Percentiles rank a stretch among this genome's conserved stretches.
phyloP scores from a whole-genome alignment of 2,329 filamentous ascomycete genomes.

The Echinosphaeria canescens region DNA sequence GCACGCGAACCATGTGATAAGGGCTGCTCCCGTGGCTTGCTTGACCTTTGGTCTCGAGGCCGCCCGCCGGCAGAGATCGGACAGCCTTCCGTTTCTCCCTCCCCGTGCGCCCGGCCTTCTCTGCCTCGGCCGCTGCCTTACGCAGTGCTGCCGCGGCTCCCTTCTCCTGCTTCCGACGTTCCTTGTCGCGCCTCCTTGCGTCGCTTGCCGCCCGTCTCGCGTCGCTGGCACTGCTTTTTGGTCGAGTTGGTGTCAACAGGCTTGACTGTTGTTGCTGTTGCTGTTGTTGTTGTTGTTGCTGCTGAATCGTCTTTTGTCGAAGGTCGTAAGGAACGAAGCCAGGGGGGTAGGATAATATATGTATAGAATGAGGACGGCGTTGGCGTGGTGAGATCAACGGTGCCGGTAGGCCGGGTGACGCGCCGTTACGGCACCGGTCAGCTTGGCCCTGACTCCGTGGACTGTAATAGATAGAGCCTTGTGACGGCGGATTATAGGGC shows the following conservation, averaged over 20 bases:
- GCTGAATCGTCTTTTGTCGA: constrained; percentile 9
- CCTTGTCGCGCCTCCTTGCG: too few relatives aligned
- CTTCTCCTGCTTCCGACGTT: neutral
- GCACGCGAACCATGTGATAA: too few relatives aligned
- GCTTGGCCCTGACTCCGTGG: constrained; percentile 6
- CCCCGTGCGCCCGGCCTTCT: neutral
- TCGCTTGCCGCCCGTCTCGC: too few relatives aligned
- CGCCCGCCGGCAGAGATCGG: too few relatives aligned
- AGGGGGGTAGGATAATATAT: constrained; percentile 24
- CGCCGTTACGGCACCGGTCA: constrained; percentile 5
- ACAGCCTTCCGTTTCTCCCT: too few relatives aligned
- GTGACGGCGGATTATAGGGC: constrained; percentile 5
- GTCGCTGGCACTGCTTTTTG: too few relatives aligned
- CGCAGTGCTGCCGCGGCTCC: neutral
- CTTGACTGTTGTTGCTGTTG: too few relatives aligned
- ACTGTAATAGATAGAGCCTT: constrained; percentile 9
- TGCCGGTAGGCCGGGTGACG: constrained; percentile 10
- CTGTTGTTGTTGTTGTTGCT: neutral
- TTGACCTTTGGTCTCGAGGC: too few relatives aligned
- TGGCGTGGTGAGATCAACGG: constrained; percentile 24
- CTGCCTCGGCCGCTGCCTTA: too few relatives aligned
- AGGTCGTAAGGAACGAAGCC: constrained; percentile 17
- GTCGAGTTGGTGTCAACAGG: too few relatives aligned
- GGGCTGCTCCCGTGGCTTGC: too few relatives aligned
- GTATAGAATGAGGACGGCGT: constrained; percentile 31